Evolutionary conservation across 257 asterid species (phyloP).

Genomic region (Petunia axillaris): DNA sequence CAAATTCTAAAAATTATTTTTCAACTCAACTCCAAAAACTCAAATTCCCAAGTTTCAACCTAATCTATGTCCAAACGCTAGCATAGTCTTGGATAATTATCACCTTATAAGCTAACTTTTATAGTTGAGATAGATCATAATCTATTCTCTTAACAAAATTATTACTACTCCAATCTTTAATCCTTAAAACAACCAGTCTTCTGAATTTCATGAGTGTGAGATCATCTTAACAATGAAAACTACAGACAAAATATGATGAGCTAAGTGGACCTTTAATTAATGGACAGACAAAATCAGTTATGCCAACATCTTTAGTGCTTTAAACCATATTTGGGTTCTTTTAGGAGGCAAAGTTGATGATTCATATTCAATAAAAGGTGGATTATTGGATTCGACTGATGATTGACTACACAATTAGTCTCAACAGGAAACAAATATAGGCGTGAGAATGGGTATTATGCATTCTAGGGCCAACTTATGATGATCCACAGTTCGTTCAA

Average conservation of each 20-base stretch:
- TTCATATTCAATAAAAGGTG: not conserved
- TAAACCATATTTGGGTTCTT: not conserved
- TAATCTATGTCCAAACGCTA: too few species aligned
- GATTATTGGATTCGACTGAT: not conserved
- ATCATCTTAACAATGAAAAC: too few species aligned
- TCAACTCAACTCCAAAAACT: too few species aligned
- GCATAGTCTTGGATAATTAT: too few species aligned
- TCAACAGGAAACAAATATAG: not conserved
- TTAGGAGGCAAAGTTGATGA: not conserved
- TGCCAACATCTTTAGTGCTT: not conserved
- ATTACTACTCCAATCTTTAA: too few species aligned
- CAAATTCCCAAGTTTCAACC: too few species aligned
- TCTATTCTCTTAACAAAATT: too few species aligned
- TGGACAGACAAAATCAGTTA: constrained; percentile 4
- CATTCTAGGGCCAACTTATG: constrained; percentile 30
- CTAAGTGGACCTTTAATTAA: not conserved
- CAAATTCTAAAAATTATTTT: too few species aligned
- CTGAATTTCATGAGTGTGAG: too few species aligned
- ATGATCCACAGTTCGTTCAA: constrained; percentile 35
- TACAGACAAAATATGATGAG: not conserved
- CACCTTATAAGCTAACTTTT: too few species aligned
- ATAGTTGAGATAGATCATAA: too few species aligned
- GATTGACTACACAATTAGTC: not conserved
- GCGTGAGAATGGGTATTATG: not conserved
- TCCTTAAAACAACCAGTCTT: too few species aligned